Conservation (phyloP, 2,329 filamentous ascomycete genomes). For the Pyrenophora seminiperda region DNA sequence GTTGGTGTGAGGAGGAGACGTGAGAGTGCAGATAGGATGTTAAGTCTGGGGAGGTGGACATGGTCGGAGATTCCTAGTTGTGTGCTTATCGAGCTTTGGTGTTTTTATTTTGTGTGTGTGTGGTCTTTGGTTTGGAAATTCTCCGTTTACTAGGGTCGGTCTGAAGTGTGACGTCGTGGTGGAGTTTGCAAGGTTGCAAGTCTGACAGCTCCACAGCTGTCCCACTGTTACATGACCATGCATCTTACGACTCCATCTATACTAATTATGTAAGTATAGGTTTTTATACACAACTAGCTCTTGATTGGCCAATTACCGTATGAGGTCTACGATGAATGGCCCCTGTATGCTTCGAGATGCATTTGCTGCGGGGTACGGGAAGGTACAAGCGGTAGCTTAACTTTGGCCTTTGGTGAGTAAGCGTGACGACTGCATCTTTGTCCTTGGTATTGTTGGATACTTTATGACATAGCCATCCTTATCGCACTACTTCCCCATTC, state of each 20-base stretch:
- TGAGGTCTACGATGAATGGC: not conserved
- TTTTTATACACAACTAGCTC: not conserved
- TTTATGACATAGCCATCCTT: no score
- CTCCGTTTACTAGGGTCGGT: constrained; percentile 4
- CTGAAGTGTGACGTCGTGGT: constrained; percentile 12
- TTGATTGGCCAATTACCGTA: not conserved
- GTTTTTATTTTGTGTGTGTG: no score
- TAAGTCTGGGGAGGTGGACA: constrained; percentile 8
- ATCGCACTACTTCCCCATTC: not conserved
- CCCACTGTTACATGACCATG: not conserved
- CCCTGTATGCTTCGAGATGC: not conserved
- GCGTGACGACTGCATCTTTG: not conserved
- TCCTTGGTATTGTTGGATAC: no score
- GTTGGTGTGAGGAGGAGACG: constrained; percentile 4
- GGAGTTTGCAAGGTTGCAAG: constrained; percentile 3
- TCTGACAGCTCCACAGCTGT: constrained; percentile 4
- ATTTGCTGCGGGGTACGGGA: constrained; percentile 9
- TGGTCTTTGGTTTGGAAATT: no score
- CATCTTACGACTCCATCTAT: not conserved
- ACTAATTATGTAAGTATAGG: not conserved
- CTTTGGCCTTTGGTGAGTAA: not conserved
- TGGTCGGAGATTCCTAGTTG: not conserved
- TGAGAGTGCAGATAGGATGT: constrained; percentile 7
- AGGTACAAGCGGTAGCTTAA: no score
- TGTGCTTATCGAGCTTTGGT: not conserved